These are phyloP conservation scores for Diplosphaera chodatii DNA, from an alignment of 139 green algal genomes.

Conservation along the genomic window DNA sequence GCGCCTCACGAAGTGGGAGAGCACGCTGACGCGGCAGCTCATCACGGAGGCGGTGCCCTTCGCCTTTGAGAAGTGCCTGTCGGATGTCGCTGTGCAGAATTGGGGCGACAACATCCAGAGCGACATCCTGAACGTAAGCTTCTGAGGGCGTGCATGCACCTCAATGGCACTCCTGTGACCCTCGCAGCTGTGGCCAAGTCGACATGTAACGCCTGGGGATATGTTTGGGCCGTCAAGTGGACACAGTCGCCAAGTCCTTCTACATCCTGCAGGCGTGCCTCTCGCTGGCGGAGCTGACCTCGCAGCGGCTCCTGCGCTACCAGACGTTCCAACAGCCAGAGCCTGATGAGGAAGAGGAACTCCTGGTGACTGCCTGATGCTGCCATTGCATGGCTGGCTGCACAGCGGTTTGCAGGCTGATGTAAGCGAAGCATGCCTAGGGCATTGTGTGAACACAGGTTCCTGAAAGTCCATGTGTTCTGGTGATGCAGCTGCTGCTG, in stretches of 20 bases:
- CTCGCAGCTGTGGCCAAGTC: too few species aligned
- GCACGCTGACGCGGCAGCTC: conserved; percentile 13
- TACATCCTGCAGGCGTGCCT: background rate
- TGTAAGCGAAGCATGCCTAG: too few species aligned
- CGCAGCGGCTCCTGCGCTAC: background rate
- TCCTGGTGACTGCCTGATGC: background rate
- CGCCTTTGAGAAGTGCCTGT: conserved; percentile 40
- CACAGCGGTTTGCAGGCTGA: too few species aligned
- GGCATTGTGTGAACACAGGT: too few species aligned
- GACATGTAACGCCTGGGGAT: too few species aligned
- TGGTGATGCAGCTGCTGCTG: background rate
- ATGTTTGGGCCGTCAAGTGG: too few species aligned
- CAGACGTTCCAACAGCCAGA: background rate
- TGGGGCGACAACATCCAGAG: conserved; percentile 24
- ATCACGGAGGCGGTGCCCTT: conserved; percentile 22
- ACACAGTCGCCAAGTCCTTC: too few species aligned
- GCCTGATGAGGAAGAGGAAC: background rate
- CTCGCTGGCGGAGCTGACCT: conserved; percentile 1
- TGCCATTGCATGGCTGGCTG: too few species aligned
- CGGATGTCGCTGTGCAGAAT: conserved; percentile 20
- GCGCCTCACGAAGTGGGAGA: conserved; percentile 1
- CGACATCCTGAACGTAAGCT: conserved; percentile 21
- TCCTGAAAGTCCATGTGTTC: too few species aligned
- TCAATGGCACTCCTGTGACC: too few species aligned
- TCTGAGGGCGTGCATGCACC: conserved; percentile 4